phyloP scores from a whole-genome alignment of 345 rosid species.

The Linum lewisii region DNA sequence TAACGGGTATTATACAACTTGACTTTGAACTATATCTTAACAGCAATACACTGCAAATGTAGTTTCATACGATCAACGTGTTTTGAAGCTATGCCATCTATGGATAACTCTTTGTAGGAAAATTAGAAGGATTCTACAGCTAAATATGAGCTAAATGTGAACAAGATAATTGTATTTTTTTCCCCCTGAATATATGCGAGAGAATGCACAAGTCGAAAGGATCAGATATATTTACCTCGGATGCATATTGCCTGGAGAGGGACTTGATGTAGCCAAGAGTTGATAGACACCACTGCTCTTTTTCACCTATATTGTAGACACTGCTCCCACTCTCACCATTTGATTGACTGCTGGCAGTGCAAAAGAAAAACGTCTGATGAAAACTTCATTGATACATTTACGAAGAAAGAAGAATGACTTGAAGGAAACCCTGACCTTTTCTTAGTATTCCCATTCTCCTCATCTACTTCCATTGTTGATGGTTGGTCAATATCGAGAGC shows the following conservation, averaged over 20 bases:
- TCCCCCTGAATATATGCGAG: too few species aligned
- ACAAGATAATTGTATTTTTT: too few species aligned
- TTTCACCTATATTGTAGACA: constrained; percentile 53
- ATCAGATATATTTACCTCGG: constrained; percentile 46
- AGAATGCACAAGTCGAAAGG: neutral
- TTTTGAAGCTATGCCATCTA: too few species aligned
- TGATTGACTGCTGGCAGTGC: constrained; percentile 28
- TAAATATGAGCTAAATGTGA: too few species aligned
- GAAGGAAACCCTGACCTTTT: constrained; percentile 20
- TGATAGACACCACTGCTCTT: constrained; percentile 86
- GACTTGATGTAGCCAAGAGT: constrained; percentile 86
- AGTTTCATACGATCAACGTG: too few species aligned
- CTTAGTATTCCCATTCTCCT: constrained; percentile 49
- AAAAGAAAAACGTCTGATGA: neutral
- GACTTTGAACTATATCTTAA: too few species aligned
- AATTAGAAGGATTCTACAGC: too few species aligned
- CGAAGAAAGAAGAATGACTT: neutral
- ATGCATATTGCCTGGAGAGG: constrained; percentile 82
- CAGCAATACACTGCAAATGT: too few species aligned
- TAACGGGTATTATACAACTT: too few species aligned
- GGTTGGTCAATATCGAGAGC: constrained; percentile 44
- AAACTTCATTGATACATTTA: neutral
- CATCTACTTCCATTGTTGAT: constrained; percentile 71
- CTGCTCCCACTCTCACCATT: constrained; percentile 33
- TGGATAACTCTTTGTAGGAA: too few species aligned